A percentile compares a stretch with the other conserved stretches of the same genome.
These are phyloP conservation scores for Lecanosticta acicola DNA, from an alignment of 2,329 filamentous ascomycete species.

Conservation along the genomic window DNA sequence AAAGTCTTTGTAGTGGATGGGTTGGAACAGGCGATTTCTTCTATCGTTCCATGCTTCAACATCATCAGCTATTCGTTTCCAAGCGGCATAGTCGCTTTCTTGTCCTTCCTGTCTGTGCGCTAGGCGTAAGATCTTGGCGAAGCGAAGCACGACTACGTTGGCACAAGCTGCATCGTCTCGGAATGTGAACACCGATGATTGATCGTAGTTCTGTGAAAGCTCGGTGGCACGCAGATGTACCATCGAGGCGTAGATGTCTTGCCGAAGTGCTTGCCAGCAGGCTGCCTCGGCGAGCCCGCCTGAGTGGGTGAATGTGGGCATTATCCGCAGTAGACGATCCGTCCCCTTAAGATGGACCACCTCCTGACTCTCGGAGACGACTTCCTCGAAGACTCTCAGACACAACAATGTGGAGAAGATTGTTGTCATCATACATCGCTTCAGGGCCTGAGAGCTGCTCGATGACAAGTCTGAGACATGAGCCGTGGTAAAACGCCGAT, in stretches of 20 bases:
- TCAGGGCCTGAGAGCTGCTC: slow-evolving; percentile 28
- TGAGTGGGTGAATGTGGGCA: slow-evolving; percentile 37
- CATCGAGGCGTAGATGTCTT: slow-evolving; percentile 39
- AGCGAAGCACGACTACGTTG: slow-evolving; percentile 37
- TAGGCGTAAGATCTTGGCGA: slow-evolving; percentile 35
- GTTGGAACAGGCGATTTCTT: slow-evolving; percentile 23
- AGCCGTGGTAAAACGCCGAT: slow-evolving; percentile 32
- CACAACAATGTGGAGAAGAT: slow-evolving; percentile 33
- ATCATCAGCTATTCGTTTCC: slow-evolving; percentile 14
- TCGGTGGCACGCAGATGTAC: slow-evolving; percentile 35
- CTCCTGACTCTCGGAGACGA: slow-evolving; percentile 29
- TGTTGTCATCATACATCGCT: slow-evolving; percentile 27
- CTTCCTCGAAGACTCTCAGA: slow-evolving; percentile 35
- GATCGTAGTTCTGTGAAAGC: slow-evolving; percentile 37
- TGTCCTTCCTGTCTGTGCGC: slow-evolving; percentile 8
- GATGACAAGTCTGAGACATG: slow-evolving; percentile 33
- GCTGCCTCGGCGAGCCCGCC: slow-evolving; percentile 39
- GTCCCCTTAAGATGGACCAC: slow-evolving; percentile 37
- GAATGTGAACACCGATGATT: slow-evolving; percentile 35
- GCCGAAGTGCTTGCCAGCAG: slow-evolving; percentile 40
- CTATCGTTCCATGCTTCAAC: slow-evolving; percentile 20
- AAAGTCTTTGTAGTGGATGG: slow-evolving; percentile 25
- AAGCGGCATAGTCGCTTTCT: slow-evolving; percentile 4
- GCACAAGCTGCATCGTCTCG: slow-evolving; percentile 37
- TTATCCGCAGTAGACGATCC: slow-evolving; percentile 36